Evolutionary conservation across 2,329 filamentous ascomycete species (phyloP), one percentile per base, ranked within the genome.

Genomic region (Phyllachora maydis): DNA sequence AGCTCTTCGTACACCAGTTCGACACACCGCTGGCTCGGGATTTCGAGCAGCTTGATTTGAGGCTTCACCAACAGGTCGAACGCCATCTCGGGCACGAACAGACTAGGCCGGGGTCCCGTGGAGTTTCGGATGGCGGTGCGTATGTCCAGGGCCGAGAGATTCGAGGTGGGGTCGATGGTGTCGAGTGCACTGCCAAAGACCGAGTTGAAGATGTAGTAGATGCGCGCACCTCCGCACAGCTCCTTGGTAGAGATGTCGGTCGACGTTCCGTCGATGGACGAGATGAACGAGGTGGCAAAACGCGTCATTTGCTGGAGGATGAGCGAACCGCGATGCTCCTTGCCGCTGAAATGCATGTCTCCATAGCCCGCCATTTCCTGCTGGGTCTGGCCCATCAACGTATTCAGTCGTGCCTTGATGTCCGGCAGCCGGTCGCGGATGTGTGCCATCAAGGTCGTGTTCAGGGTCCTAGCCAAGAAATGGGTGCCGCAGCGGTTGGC

Each of bases 151-250:
- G 85, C 78, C 5, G 88, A 88, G 29, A 98, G 70, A 41, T 98
- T 98, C 22, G 75, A 79, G 2, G 85, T 98, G 4, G 88, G 88
- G 38, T 98, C 85, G 35, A 98, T 92, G 12, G 82, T 77, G 46
- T 98, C 88, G 23, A 98, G 59, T 11, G 85, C 90, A 49, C 85
- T 93, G 28, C 88, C 88, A 47, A 95, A 98, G 20, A 95, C 85
- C 4, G 83, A 92, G 53, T 95, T 95, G 62, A 93, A 95, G 36
- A 95, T 93, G 52, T 95, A 93, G 54, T 95, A 95, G 41, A 95
- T 93, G 29, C 85, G 69, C 22, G 83, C 83, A 42, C 83, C 83
- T 41, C 83, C 83, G 39, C 83, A 92, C 8, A 95, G 67, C 50
- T 95, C 88, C 50, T 98, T 95, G 18, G 88, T 98, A 11, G 88